Conservation (phyloP, 148 eudicot species). For the Cornus florida region DNA sequence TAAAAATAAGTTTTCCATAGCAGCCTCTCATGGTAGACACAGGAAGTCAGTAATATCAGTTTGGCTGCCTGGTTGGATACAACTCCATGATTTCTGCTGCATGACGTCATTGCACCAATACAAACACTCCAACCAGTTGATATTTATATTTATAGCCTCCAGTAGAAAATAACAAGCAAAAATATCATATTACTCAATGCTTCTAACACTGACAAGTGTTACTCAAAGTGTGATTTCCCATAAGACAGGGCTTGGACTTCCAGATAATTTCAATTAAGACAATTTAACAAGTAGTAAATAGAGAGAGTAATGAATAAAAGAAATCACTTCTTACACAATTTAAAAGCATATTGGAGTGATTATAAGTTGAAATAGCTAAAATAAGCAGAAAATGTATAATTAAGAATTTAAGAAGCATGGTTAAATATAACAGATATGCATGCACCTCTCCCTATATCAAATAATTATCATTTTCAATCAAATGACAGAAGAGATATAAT, state of each 20-base stretch:
- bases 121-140: neutral
- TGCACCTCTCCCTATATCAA: neutral
- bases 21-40: neutral
- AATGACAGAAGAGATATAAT: neutral
- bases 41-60: neutral
- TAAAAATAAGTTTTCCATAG: neutral
- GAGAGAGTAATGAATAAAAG: neutral
- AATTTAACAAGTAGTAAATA: neutral
- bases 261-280: neutral
- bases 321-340: neutral
- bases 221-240: neutral
- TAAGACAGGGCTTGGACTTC: neutral
- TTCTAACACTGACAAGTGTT: neutral
- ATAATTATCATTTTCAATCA: neutral
- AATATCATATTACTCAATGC: neutral
- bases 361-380: neutral
- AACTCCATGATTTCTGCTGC: neutral
- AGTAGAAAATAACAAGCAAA: neutral
- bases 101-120: neutral
- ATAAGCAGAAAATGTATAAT: neutral
- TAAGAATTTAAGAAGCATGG: neutral
- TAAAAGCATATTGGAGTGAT: neutral
- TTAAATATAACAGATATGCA: no score
- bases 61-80: neutral
- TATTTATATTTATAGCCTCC: no score